A percentile compares a stretch with the other conserved stretches of the same genome.
These are phyloP conservation scores for Fusarium pseudoanthophilum DNA, from an alignment of 2,329 filamentous ascomycete species.

Conservation along the genomic window DNA sequence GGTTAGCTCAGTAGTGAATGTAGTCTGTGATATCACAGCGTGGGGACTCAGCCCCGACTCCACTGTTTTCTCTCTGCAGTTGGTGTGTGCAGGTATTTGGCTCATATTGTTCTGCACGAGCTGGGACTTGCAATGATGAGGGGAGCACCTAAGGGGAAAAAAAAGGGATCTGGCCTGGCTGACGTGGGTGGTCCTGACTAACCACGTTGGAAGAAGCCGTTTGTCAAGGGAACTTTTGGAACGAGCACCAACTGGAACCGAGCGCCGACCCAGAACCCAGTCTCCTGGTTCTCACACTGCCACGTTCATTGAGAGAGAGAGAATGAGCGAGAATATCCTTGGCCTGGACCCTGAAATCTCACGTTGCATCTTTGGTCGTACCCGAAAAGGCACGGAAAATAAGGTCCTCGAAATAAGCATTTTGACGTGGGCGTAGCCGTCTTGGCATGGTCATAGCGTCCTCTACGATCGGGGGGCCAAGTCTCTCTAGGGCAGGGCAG, in stretches of 20 bases:
- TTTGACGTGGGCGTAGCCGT: conserved; percentile 37
- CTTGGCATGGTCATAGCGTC: conserved; percentile 35
- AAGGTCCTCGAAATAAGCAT: conserved; percentile 30
- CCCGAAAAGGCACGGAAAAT: conserved; percentile 1
- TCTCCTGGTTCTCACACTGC: not conserved
- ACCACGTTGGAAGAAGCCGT: conserved; percentile 21
- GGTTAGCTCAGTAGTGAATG: not conserved
- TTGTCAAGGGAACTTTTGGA: conserved; percentile 30
- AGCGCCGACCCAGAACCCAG: not conserved
- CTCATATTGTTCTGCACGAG: conserved; percentile 26
- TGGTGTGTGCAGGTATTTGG: conserved; percentile 17
- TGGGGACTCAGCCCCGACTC: conserved; percentile 21
- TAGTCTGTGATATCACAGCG: conserved; percentile 17
- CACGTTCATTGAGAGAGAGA: not conserved
- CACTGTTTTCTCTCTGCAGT: not conserved
- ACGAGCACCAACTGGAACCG: not conserved
- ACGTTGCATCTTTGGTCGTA: not conserved
- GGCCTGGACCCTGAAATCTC: conserved; percentile 7
- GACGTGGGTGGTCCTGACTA: conserved; percentile 16
- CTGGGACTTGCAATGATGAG: not conserved
- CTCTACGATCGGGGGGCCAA: conserved; percentile 17
- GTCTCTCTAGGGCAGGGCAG: not conserved
- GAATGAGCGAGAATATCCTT: not conserved
- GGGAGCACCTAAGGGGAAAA: not conserved
- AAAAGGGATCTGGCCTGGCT: conserved; percentile 23